Percentiles rank a stretch among this genome's conserved stretches.
Evolutionary conservation across 2,329 filamentous ascomycete species (phyloP).

Genomic region (Aaosphaeria arxii): DNA sequence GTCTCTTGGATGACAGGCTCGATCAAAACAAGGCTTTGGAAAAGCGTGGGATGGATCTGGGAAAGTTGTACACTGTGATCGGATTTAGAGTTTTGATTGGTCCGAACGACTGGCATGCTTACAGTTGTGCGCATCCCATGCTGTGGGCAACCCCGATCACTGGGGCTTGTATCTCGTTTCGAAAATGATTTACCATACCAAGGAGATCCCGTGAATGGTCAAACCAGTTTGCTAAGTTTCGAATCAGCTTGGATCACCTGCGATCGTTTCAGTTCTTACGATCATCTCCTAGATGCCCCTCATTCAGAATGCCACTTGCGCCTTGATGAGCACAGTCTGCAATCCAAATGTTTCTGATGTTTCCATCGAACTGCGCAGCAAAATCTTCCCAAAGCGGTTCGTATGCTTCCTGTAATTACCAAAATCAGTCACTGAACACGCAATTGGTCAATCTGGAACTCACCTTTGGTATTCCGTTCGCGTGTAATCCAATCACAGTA

Average conservation of each 20-base stretch:
- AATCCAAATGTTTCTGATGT: slow-evolving; percentile 13
- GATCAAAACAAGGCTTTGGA: slow-evolving; percentile 13
- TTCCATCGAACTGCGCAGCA: not conserved
- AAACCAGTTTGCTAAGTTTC: slow-evolving; percentile 6
- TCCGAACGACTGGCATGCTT: not conserved
- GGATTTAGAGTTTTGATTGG: too few relatives aligned
- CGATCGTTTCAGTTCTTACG: not conserved
- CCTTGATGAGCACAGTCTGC: slow-evolving; percentile 15
- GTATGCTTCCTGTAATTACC: slow-evolving; percentile 11
- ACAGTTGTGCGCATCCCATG: slow-evolving; percentile 15
- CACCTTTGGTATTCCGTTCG: slow-evolving; percentile 17
- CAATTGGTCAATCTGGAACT: not conserved
- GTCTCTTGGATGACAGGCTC: slow-evolving; percentile 11
- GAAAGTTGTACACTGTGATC: slow-evolving; percentile 10
- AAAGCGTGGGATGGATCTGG: slow-evolving; percentile 15
- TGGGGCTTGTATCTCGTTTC: slow-evolving; percentile 10
- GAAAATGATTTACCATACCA: slow-evolving; percentile 14
- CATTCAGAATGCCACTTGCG: slow-evolving; percentile 10
- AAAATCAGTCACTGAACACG: not conserved
- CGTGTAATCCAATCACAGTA: slow-evolving; percentile 16
- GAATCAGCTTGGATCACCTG: not conserved
- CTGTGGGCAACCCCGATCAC: slow-evolving; percentile 15
- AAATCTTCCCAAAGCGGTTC: slow-evolving; percentile 18
- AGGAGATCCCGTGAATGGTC: slow-evolving; percentile 17
- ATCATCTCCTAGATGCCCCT: slow-evolving; percentile 11